A percentile compares a stretch with the other conserved stretches of the same genome.
Conservation (phyloP, 2,329 filamentous ascomycete species). For the Fusarium luffae region DNA sequence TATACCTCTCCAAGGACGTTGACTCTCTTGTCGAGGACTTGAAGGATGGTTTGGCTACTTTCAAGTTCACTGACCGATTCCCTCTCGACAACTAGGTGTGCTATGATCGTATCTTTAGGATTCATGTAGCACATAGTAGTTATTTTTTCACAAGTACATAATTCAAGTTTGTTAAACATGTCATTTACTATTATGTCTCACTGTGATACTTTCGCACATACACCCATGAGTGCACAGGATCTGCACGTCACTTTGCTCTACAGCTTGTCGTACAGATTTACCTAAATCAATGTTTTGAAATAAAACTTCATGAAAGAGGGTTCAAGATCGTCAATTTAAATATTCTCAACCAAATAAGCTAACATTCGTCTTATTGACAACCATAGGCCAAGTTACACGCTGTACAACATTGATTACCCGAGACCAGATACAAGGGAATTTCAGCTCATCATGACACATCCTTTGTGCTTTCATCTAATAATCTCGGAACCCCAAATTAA, state of each 20-base stretch:
- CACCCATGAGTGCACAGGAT: neutral
- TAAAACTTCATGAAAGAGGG: neutral
- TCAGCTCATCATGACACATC: slow-evolving; percentile 6
- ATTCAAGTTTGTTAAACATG: neutral
- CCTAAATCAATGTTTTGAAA: neutral
- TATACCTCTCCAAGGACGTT: slow-evolving; percentile 53
- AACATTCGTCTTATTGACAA: rapidly evolving
- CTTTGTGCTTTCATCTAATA: neutral
- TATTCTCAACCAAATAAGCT: neutral
- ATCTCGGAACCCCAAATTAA: neutral
- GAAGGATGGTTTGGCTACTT: slow-evolving; percentile 69
- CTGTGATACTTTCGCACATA: neutral
- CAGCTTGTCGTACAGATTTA: neutral
- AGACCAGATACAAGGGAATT: neutral
- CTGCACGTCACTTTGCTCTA: neutral
- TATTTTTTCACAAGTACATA: neutral
- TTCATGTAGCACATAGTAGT: no score
- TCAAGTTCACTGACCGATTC: slow-evolving; percentile 75
- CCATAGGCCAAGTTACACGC: neutral
- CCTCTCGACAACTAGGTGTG: slow-evolving; percentile 59
- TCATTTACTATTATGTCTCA: neutral
- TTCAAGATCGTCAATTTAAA: neutral
- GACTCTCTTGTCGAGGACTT: slow-evolving; percentile 57
- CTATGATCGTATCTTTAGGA: neutral
- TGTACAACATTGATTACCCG: neutral